Evolutionary conservation across 495 filamentous ascomycete genomes (phyloP), one percentile per base, ranked within the genome.

Genomic region (Chaetomium tenue): DNA sequence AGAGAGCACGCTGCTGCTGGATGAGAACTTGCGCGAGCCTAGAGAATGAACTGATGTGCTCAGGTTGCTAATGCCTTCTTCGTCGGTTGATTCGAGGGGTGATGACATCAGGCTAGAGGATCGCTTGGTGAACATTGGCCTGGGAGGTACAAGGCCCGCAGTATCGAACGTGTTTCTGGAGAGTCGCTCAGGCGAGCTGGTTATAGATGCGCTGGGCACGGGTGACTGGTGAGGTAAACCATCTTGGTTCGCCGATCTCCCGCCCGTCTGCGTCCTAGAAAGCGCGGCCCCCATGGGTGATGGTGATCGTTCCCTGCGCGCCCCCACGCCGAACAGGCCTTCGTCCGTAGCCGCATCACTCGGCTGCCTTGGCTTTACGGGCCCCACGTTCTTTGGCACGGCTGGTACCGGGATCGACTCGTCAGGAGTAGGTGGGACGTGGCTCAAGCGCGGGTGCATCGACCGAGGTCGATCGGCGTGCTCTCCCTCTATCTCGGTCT

Each of bases 391-490:
- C 30, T 74, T 78, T 0, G 76, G 71, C 22, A 71, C 72, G 3
- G 73, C 68, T 2, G 77, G 78, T n/a, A 79, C n/a, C 3, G 77
- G 78, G 28, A 78, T 67, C 51, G 75, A 73, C 26, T 83, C 77
- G 52, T 84, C 81, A 20, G 81, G 82, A 0, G 82, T 79, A 18
- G 83, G 78, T 16, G 84, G 83, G 48, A 89, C 76, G 18, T 81
- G 82, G 71, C 89, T 91, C 74, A 93, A 82, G 20, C 86, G 83
- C 47, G 89, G 89, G 69, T 93, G 85, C 74, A 89, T 84, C 13
- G 90, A 93, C 48, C 85, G 79, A 1, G 89, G 89, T 56, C 90
- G 84, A 64, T 76, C 61, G 61, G 63, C 51, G 37, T 72, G 28
- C 28, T 85, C 84, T 44, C 85, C 80, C 68, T 90, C 88, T 33